Conservation (phyloP, 306 rosid species). For the Benincasa hispida region DNA sequence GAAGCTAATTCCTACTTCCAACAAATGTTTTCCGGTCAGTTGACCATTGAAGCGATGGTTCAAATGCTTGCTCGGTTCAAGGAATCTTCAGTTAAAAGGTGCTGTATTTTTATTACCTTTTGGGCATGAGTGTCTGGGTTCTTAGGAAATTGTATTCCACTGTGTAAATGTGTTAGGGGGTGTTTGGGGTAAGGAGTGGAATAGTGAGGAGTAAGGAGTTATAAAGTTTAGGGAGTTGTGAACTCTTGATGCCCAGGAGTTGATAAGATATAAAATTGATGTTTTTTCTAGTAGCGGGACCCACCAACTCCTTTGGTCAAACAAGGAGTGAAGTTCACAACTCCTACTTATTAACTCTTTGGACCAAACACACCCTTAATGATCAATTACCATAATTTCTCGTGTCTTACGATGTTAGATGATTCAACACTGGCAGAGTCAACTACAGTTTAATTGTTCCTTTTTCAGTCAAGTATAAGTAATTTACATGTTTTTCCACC, state of each 20-base stretch:
- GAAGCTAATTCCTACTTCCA: slow-evolving; percentile 89
- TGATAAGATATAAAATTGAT: too few species aligned
- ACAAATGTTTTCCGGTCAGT: slow-evolving; percentile 78
- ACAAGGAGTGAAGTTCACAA: too few species aligned
- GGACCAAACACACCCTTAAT: too few species aligned
- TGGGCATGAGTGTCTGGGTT: background rate
- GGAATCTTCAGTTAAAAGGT: slow-evolving; percentile 86
- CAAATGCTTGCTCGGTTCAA: slow-evolving; percentile 74
- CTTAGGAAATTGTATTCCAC: background rate
- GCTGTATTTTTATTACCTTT: background rate
- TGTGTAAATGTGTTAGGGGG: background rate
- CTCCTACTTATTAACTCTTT: too few species aligned
- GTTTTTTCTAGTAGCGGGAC: too few species aligned
- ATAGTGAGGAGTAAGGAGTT: too few species aligned
- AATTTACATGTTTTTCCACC: background rate
- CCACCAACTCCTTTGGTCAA: too few species aligned
- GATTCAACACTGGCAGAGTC: background rate
- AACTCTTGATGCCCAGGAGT: too few species aligned
- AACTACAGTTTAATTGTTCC: background rate
- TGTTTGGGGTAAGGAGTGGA: too few species aligned
- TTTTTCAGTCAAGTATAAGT: background rate
- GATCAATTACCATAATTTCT: background rate
- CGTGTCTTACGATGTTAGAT: background rate
- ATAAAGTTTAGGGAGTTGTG: too few species aligned
- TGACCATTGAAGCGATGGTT: slow-evolving; percentile 66